Percentiles rank a stretch among this genome's conserved stretches.
These are phyloP conservation scores for Microthlaspi erraticum DNA, from an alignment of 345 rosid species.

Conservation along the genomic window DNA sequence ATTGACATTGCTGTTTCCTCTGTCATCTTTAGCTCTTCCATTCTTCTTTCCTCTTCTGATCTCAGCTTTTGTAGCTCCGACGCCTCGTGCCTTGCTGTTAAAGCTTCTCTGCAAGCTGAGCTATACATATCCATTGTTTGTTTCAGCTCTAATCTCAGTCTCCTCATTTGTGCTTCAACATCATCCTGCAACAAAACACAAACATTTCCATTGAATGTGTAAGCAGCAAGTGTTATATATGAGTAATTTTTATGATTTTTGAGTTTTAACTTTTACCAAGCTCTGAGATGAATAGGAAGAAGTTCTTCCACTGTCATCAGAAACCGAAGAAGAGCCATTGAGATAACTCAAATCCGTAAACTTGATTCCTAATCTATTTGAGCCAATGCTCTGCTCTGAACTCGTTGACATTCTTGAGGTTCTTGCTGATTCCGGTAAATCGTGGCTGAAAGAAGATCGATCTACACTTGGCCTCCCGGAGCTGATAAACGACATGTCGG, in stretches of 20 bases:
- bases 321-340: conserved; percentile 54
- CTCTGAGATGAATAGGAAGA: conserved; percentile 62
- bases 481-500: conserved; percentile 78
- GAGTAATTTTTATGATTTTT: no score
- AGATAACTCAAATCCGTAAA: conserved; percentile 47
- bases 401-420: conserved; percentile 58
- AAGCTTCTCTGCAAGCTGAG: conserved; percentile 87
- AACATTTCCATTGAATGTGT: neutral
- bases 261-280: conserved; percentile 46
- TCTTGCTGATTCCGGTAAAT: conserved; percentile 52
- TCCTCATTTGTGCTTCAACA: conserved; percentile 82
- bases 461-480: conserved; percentile 80
- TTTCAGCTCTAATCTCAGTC: conserved; percentile 79
- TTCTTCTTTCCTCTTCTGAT: conserved; percentile 61
- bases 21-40: conserved; percentile 65
- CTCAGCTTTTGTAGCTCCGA: conserved; percentile 66
- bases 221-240: no score
- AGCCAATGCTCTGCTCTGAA: conserved; percentile 69
- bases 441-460: conserved; percentile 53
- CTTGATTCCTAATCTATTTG: conserved; percentile 55
- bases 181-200: conserved; percentile 59
- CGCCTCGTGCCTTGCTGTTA: conserved; percentile 79
- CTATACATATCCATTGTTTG: conserved; percentile 96
- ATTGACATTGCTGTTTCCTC: conserved; percentile 71
- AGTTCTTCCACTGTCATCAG: conserved; percentile 61